Percentiles rank a stretch among this genome's conserved stretches.
These are phyloP conservation scores for Trichoderma parareesei DNA, from an alignment of 495 filamentous ascomycete species.

Conservation along the genomic window DNA sequence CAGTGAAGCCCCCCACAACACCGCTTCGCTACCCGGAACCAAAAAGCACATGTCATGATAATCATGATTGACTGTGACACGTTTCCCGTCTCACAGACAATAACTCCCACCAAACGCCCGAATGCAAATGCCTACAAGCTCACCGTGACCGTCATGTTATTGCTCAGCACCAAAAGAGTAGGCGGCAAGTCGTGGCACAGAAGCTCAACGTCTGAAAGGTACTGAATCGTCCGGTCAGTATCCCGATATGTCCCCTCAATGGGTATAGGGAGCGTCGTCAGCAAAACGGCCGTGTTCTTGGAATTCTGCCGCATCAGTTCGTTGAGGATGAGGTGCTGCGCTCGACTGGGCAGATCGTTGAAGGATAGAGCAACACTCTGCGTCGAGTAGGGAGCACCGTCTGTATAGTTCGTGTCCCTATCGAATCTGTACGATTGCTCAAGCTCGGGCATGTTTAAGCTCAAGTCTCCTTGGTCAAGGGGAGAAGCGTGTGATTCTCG, in stretches of 20 bases:
- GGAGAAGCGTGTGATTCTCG: conserved; percentile 16
- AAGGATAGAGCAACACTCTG: conserved; percentile 63
- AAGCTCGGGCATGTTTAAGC: conserved; percentile 30
- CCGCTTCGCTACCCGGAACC: no score
- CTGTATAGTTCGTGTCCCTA: conserved; percentile 12
- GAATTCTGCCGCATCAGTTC: conserved; percentile 69
- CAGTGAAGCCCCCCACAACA: no score
- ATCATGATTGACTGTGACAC: no score
- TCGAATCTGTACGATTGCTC: conserved; percentile 23
- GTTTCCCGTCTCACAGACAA: not conserved
- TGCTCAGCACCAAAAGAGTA: conserved; percentile 72
- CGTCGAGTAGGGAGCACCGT: conserved; percentile 52
- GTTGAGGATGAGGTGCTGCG: conserved; percentile 79
- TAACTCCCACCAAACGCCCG: not conserved
- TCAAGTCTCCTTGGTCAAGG: conserved; percentile 11
- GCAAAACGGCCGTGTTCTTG: conserved; percentile 67
- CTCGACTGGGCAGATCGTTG: conserved; percentile 75
- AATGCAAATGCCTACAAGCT: conserved; percentile 45
- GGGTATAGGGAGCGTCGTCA: conserved; percentile 73
- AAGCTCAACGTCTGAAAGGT: conserved; percentile 70
- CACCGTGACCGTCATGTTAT: conserved; percentile 87
- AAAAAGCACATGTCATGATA: no score
- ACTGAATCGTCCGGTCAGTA: conserved; percentile 59
- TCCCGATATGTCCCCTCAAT: conserved; percentile 64
- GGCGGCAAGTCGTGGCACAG: conserved; percentile 61